Base-by-base conservation (phyloP, 2,329 filamentous ascomycete species). In the Shiraia bambusicola region DNA sequence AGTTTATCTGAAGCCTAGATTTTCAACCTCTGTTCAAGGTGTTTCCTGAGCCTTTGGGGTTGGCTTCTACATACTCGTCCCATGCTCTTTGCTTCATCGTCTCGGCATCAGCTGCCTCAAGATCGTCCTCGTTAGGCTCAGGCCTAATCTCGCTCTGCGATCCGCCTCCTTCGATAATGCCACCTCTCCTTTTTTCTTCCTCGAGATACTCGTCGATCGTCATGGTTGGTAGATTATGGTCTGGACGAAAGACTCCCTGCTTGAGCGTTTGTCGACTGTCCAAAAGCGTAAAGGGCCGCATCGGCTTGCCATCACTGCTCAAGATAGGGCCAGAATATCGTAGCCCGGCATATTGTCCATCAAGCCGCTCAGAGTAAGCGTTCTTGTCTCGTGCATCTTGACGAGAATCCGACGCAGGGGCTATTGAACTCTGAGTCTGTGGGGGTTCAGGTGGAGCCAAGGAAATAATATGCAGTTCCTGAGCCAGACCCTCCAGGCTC, bases 151-250 rank as follows among this genome's bases (percentile, higher is more conserved):
- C 81, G 54, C 83, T 87, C 52, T 85, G 81, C 58, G 87, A 87
- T 13, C 91, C 91, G 22, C 90, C 90, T 26, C 91, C 93, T 63
- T 96, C 87, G 40, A 97, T 88, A 44, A 98, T 91, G 14, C 88
- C 88, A 12, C 93, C 93, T 49, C 87, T 77, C 53, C 81, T 79
- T 61, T 80, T 80, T 73, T 97, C 93, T 69, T 97, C 92, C 37
- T 94, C 93, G 12, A 98, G 76, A 63, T 97, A 98, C 72, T 98
- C 93, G 57, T 98, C 93, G 48, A 98, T 96, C 1, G 83, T 88
- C 93, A 98, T 97, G 3, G 93, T 97, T 1, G 93, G 93, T 44
- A 98, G 73, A 69, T 88, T 96, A 66, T 98, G 93, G 6, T 93
- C 89, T 0, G 89, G 82, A 40, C 88, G 80, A 70, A 98, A 98